phyloP scores from a whole-genome alignment of 1,284 basidiomycete species.

The Ceratorhiza oryzae-sativae region DNA sequence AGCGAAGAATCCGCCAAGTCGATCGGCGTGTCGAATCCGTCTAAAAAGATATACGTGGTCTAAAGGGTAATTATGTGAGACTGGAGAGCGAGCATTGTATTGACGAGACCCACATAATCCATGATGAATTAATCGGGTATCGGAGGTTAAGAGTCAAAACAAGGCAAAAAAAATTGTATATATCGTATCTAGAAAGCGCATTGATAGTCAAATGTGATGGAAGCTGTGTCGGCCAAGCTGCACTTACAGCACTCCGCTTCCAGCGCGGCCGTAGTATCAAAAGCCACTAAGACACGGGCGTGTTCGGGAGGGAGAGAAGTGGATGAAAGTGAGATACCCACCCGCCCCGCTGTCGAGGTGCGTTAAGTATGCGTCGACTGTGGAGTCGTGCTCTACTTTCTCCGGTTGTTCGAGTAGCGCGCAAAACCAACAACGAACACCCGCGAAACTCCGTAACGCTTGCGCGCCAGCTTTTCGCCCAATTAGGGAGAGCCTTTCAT shows the following conservation, averaged over 20 bases:
- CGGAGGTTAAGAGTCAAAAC: slow-evolving; percentile 9
- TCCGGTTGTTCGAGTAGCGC: slow-evolving; percentile 21
- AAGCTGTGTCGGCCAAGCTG: background rate
- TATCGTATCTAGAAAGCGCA: slow-evolving; percentile 1
- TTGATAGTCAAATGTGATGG: background rate
- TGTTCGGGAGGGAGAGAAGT: slow-evolving; percentile 4
- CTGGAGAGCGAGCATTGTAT: background rate
- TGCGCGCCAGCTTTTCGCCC: background rate
- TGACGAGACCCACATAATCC: slow-evolving; percentile 12
- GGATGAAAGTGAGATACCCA: slow-evolving; percentile 6
- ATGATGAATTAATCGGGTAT: slow-evolving; percentile 15
- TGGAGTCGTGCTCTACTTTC: slow-evolving; percentile 9
- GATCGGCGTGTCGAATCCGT: background rate
- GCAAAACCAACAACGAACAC: slow-evolving; percentile 25
- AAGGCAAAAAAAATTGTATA: background rate
- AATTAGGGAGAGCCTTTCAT: slow-evolving; percentile 23
- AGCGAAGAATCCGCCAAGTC: background rate
- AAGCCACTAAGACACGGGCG: slow-evolving; percentile 5
- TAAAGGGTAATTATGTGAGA: background rate
- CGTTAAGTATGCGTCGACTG: slow-evolving; percentile 19
- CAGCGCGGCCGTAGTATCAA: slow-evolving; percentile 32
- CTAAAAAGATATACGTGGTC: slow-evolving; percentile 14
- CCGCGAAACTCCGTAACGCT: slow-evolving; percentile 29
- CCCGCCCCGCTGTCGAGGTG: background rate
- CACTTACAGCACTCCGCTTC: slow-evolving; percentile 32